These are phyloP conservation scores for Trichomonas gallinae DNA, from an alignment of 208 protist species.

Conservation along the genomic window DNA sequence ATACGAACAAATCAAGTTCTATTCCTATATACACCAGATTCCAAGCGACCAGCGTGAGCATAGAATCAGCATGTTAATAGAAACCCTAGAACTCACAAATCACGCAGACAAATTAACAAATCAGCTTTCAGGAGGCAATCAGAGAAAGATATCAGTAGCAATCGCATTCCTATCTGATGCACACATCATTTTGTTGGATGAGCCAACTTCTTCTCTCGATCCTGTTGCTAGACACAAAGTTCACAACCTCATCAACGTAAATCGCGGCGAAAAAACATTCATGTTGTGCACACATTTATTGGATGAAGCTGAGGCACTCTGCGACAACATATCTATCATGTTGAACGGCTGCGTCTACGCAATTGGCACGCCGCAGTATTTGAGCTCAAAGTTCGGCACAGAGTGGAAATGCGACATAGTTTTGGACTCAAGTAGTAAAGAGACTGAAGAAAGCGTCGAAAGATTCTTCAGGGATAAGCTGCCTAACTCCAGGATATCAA, in stretches of 20 bases:
- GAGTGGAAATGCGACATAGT: neutral
- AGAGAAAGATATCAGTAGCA: neutral
- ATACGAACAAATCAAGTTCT: neutral
- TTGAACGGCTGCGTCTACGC: neutral
- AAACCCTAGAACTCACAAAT: neutral
- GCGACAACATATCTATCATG: neutral
- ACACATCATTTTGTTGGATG: neutral
- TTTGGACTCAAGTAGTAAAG: neutral
- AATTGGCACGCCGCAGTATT: neutral
- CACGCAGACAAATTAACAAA: neutral
- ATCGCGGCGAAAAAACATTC: neutral
- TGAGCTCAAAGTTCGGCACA: neutral
- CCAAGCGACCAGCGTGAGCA: neutral
- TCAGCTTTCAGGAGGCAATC: neutral
- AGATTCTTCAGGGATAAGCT: neutral
- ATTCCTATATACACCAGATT: neutral
- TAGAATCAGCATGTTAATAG: neutral
- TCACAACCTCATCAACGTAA: neutral
- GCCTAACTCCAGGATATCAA: neutral
- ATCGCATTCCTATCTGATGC: neutral
- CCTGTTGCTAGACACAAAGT: neutral
- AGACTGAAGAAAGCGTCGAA: neutral
- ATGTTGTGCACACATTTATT: constrained; percentile 15
- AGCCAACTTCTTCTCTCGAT: neutral
- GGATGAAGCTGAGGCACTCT: neutral